phyloP scores from a whole-genome alignment of 1,139 yeast genomes.

The Yamadazyma diddensiae region DNA sequence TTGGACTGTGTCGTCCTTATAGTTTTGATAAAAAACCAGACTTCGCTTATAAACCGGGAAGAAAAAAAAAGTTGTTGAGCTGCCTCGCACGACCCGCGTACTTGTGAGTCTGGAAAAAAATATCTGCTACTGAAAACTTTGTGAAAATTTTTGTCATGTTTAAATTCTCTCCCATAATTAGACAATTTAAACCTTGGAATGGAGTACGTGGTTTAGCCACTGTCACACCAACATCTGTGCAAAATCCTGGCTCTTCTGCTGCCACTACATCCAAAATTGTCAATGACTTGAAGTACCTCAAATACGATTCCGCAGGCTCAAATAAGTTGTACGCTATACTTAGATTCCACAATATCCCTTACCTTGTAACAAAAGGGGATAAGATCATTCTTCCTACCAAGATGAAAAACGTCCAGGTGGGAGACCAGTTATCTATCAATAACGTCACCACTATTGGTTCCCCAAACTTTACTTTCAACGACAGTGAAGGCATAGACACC shows the following conservation, averaged over 20 bases:
- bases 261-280: conserved; percentile 3
- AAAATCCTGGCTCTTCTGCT: conserved; percentile 1
- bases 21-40: background rate
- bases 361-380: conserved; percentile 90
- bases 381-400: conserved; percentile 73
- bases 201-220: too few relatives aligned
- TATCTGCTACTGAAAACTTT: too few relatives aligned
- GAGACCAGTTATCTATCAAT: conserved; percentile 69
- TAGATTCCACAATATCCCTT: conserved; percentile 79
- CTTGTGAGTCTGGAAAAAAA: too few relatives aligned
- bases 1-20: background rate
- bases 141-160: too few relatives aligned
- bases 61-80: background rate
- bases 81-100: background rate
- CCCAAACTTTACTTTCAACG: conserved; percentile 65
- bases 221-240: background rate
- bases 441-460: conserved; percentile 84
- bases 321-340: conserved; percentile 72
- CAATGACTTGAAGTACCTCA: conserved; percentile 28
- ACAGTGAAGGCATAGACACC: conserved; percentile 31
- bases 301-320: conserved; percentile 53
- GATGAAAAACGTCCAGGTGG: conserved; percentile 72
- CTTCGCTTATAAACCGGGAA: background rate
- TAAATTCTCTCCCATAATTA: too few relatives aligned
- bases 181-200: too few relatives aligned